Evolutionary conservation across 2,329 filamentous ascomycete genomes (phyloP), one percentile per base, ranked within the genome.

Genomic region (Fusarium phyllophilum): DNA sequence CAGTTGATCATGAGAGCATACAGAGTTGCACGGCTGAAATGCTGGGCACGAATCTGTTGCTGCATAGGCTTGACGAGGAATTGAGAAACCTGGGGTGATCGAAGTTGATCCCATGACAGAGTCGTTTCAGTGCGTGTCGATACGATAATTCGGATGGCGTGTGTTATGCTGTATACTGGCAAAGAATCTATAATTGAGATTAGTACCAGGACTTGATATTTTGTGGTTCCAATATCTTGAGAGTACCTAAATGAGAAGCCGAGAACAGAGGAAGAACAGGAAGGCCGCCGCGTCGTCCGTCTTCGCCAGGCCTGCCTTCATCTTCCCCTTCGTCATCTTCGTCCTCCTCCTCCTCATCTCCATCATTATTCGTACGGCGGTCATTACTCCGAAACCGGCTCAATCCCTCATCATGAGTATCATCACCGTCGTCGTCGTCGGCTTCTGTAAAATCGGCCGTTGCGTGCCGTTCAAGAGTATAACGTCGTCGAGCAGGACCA

Each of bases 11-110:
- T 92, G 75, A 98, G 85, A 6, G 95, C 94, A 83, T 97, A 98
- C 42, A 98, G 82, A 0, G 95, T 96, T 15, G 94, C 95, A 54
- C 93, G 89, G 36, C 93, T 95, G 82, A 97, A 96, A 82, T 97
- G 94, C 58, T 93, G 90, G 22, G 90, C 87, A 69, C 92, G 91
- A 72, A 98, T 95, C 81, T 96, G 93, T 80, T 96, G 93, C 82
- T 96, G 94, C 86, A 98, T 96, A 6, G 96, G 96, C 85, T 98
- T 98, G 80, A 98, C 89, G 41, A 98, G 88, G 81, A 98, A 98
- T 80, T 97, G 95, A 22, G 95, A 97, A 64, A 98, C 92, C 81
- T 98, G 96, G 7, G 96, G 96, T n/a, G 95, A 97, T 73, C 95
- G 91, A 72, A 98, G 87, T 82, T 98, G 96, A 74, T 98, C 96